Base-by-base conservation (phyloP, 768 basidiomycete genomes). In the Favolaschia claudopus region DNA sequence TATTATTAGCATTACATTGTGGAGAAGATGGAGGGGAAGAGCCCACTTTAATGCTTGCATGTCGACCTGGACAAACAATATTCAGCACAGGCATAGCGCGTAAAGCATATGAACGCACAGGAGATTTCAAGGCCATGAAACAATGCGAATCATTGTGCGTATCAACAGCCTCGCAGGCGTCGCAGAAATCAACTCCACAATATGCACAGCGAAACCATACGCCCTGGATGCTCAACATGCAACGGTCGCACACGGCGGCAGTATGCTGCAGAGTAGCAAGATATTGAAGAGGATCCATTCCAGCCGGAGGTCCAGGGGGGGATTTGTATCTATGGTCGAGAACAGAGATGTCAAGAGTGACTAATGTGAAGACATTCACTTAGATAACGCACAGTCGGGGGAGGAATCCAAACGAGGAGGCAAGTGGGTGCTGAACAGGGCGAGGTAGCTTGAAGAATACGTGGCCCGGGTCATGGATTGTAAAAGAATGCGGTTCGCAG, bases 201-300 rank as follows among this genome's bases (percentile, higher is more conserved):
- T 94, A 93, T 5, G 87, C 93, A 68, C 96, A 98, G 64, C 91
- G 85, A 74, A 89, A 91, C 96, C 96, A 98, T 64, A 86, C 85
- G 15, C 96, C 96, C n/a, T 79, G 76, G 51, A 97, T 96, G 46
- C 81, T 83, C 24, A 81, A 83, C 79, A 94, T 85, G 71, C 96
- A 96, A 40, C 88, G 85, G 74, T 98, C 96, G 65, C 96, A 98
- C 7, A 94, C 73, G 7, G 94, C 91, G 20, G 83, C 76, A 4
- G 77, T 67, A 70, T 95, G 93, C 39, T 79, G 66, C 17, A 95
- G 78, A 31, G 76, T 70, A 15, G 73, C 72, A 12, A 94, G 78
- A 72, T 93, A 93, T 36, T 77, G 38, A 91, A 93, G 64, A 12
- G 28, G 22, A 54, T 43, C 55, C 50, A 60, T 44, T 4, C 77